Conservation (phyloP, 1,284 basidiomycete species). For the Kwoniella shivajii region DNA sequence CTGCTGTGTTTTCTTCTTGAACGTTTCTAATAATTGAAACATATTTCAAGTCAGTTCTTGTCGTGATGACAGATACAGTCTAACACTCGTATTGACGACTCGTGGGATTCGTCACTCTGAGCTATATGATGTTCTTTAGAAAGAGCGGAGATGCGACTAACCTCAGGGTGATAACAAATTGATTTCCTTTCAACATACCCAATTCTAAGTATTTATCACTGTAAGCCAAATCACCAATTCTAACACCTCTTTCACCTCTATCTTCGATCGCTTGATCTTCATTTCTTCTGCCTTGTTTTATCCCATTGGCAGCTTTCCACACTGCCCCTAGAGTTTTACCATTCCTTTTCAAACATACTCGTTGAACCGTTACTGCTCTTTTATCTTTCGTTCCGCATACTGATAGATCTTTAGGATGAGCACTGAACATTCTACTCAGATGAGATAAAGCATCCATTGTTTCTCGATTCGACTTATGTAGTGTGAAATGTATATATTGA, state of each 20-base stretch:
- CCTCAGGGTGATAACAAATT: slow-evolving; percentile 92
- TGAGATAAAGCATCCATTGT: slow-evolving; percentile 90
- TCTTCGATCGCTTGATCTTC: slow-evolving; percentile 64
- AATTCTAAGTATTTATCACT: slow-evolving; percentile 78
- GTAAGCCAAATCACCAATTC: slow-evolving; percentile 87
- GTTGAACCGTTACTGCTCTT: slow-evolving; percentile 91
- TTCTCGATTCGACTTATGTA: slow-evolving; percentile 97
- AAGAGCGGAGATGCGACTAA: no score
- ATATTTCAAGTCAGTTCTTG: background rate
- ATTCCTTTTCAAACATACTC: slow-evolving; percentile 79
- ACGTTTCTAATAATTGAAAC: slow-evolving; percentile 65
- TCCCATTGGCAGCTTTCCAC: slow-evolving; percentile 75
- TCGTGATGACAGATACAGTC: no score
- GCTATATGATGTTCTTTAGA: no score
- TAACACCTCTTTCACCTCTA: slow-evolving; percentile 84
- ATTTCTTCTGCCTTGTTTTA: slow-evolving; percentile 62
- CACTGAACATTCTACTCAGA: slow-evolving; percentile 73
- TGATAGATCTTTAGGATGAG: slow-evolving; percentile 74
- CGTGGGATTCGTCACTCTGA: no score
- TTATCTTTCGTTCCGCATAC: slow-evolving; percentile 99
- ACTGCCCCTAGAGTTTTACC: slow-evolving; percentile 79
- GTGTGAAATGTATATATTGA: slow-evolving; percentile 91
- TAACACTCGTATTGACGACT: no score
- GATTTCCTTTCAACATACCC: slow-evolving; percentile 94
- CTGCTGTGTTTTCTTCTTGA: slow-evolving; percentile 69